Base-by-base conservation (phyloP, 441 rosid species). In the Gossypium lobatum region DNA sequence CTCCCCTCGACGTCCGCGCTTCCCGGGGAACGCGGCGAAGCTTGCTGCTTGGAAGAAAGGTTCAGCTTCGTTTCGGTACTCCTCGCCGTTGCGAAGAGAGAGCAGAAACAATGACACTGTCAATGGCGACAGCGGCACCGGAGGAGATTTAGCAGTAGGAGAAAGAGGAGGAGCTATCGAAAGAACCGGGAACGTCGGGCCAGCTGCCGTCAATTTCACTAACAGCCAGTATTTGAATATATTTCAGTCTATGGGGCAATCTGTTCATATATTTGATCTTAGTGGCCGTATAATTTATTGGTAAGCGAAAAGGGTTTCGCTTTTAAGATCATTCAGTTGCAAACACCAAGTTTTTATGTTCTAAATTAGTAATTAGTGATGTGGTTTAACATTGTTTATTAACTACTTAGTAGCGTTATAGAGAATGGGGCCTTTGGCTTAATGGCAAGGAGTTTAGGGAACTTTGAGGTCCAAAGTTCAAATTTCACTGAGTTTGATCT, bases 191-290 rank as follows among this genome's bases (percentile, higher is more conserved):
- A 77, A 18, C 6, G 65, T 73, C 2, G 91, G 92, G 50, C 88
- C 95, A 5, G 78, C 93, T 18, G 82, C 84, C 3, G 82, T 89
- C 37, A 87, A 88, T 65, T 90, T 93, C 73, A 79, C 88, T 1
- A 88, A 93, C 67, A 83, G 75, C 18, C 96, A 93, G 75, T 93
- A 85, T 85, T 82, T 91, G 83, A 95, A 89, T 77, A 95, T 95
- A 37, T 85, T 95, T 80, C 97, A 95, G 85, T 88, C 93, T 13
- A 87, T 95, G 98, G 97, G 96, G 48, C 99, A 95, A 71, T 81
- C 97, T 62, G 94, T 95, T 81, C 96, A 95, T 80, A 91, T 92
- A 64, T 80, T 83, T 66, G 96, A 89, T 82, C 81, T 81, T 1
- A 65, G 75, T 16, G 87, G 87, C 73, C 89, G 88, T 48, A 80